These are phyloP conservation scores for Mollisia scopiformis DNA, from an alignment of 2,329 filamentous ascomycete genomes.

Conservation along the genomic window DNA sequence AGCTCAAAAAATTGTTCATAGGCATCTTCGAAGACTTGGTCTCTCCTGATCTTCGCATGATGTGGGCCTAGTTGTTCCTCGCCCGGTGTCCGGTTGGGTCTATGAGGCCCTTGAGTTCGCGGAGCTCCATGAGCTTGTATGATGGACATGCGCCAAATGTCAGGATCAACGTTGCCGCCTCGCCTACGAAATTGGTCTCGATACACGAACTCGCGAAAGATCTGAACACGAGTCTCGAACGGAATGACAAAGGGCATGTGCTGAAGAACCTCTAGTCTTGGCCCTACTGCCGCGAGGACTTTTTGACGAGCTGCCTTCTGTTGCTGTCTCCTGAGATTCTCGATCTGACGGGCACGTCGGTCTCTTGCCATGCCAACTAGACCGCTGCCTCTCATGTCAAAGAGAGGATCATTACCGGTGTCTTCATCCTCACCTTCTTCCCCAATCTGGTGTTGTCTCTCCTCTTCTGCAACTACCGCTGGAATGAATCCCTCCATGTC, in stretches of 20 bases:
- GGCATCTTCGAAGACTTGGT: constrained; percentile 83
- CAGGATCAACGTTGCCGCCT: constrained; percentile 73
- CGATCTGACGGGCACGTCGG: constrained; percentile 63
- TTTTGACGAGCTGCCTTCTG: constrained; percentile 69
- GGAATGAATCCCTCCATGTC: constrained; percentile 88
- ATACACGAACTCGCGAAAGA: constrained; percentile 90
- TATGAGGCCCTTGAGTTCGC: constrained; percentile 31
- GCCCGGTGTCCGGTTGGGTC: constrained; percentile 17
- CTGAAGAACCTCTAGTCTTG: constrained; percentile 85
- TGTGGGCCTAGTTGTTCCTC: constrained; percentile 58
- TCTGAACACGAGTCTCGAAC: constrained; percentile 86
- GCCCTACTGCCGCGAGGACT: constrained; percentile 77
- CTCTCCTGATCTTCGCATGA: constrained; percentile 78
- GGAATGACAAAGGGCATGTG: constrained; percentile 98
- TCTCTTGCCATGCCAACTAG: constrained; percentile 61
- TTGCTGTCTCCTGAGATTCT: constrained; percentile 65
- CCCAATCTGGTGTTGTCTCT: constrained; percentile 70
- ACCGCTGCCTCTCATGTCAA: constrained; percentile 40
- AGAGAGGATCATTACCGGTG: constrained; percentile 41
- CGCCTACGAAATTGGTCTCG: constrained; percentile 77
- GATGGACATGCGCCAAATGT: constrained; percentile 71
- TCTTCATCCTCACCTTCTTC: constrained; percentile 62
- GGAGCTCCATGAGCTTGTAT: no score
- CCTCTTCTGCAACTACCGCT: constrained; percentile 86
- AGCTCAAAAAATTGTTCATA: constrained; percentile 81